These are phyloP conservation scores for Fusarium paranaense DNA, from an alignment of 2,329 filamentous ascomycete species.

Conservation along the genomic window DNA sequence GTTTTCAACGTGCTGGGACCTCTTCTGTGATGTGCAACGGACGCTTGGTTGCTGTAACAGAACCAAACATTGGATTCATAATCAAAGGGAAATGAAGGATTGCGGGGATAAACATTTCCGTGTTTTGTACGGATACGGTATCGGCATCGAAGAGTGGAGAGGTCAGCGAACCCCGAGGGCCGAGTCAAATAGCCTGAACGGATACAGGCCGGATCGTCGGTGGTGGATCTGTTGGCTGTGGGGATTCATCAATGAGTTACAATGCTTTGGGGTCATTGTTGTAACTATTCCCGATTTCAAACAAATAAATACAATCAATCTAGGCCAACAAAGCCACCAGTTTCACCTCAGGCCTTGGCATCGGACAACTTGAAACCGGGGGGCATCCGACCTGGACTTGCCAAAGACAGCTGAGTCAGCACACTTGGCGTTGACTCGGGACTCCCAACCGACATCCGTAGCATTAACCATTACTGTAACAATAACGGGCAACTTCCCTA, in stretches of 20 bases:
- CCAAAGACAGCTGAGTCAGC: not conserved
- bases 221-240: not conserved
- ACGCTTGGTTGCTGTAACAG: not conserved
- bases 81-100: not conserved
- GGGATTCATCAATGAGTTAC: no score
- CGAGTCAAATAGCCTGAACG: conserved; percentile 2
- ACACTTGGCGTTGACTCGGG: not conserved
- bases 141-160: not conserved
- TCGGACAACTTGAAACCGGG: not conserved
- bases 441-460: not conserved
- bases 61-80: not conserved
- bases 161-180: not conserved
- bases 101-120: not conserved
- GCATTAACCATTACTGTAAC: no score
- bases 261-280: not conserved
- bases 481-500: not conserved
- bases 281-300: not conserved
- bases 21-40: not conserved
- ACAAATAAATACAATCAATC: not conserved
- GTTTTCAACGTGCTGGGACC: not conserved
- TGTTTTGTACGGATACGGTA: not conserved
- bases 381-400: no score
- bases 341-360: not conserved
- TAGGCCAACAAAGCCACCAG: not conserved
- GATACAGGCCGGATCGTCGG: not conserved